phyloP scores from a whole-genome alignment of 768 basidiomycete species.

The Lactarius deliciosus region DNA sequence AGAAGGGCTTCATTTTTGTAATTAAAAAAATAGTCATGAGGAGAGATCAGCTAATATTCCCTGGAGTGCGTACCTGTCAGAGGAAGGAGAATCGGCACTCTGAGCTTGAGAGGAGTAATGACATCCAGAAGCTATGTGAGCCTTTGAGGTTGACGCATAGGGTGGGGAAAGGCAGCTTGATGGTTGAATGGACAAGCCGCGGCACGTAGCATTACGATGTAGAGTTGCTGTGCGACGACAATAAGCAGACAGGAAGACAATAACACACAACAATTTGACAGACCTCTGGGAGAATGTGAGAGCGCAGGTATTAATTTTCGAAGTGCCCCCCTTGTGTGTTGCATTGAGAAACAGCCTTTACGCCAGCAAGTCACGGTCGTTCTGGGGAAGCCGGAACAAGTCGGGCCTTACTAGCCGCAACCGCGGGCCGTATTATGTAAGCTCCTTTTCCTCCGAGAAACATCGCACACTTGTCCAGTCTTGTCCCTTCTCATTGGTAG shows the following conservation, averaged over 20 bases:
- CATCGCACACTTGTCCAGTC: neutral
- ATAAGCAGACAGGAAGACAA: neutral
- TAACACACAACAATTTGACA: neutral
- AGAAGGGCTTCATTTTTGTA: conserved; percentile 20
- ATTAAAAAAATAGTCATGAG: conserved; percentile 2
- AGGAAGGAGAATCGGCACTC: conserved; percentile 2
- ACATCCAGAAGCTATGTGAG: neutral
- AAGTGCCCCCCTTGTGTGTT: neutral
- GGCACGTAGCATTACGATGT: neutral
- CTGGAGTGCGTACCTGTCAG: conserved; percentile 18
- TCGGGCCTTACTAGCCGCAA: neutral
- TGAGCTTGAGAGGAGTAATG: conserved; percentile 20
- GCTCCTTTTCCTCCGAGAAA: neutral
- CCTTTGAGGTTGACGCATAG: neutral
- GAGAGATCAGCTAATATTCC: neutral
- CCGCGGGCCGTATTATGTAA: neutral
- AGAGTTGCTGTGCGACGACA: neutral
- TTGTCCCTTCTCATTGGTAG: neutral
- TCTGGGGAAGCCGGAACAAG: neutral
- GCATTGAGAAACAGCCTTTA: neutral
- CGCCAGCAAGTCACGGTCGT: neutral
- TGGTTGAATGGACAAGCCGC: neutral
- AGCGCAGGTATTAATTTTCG: neutral
- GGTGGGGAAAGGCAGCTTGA: neutral
- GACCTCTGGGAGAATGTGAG: conserved; percentile 6